These are phyloP conservation scores for Candida sojae DNA, from an alignment of 1,139 yeast species.

Conservation along the genomic window DNA sequence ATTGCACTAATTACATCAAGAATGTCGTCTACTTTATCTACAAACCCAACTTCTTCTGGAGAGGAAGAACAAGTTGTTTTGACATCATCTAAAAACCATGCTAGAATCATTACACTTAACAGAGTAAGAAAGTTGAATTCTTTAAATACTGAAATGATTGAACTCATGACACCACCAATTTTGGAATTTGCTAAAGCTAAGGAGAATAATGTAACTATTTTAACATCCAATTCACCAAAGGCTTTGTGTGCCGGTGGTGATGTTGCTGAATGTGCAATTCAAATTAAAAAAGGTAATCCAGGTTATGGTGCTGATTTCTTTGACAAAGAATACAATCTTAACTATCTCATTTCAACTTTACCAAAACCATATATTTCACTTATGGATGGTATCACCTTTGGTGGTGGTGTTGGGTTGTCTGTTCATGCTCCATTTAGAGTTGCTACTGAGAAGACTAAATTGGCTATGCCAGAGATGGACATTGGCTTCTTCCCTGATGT, in stretches of 20 bases:
- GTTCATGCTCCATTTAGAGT: conserved; percentile 94
- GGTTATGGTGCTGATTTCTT: conserved; percentile 67
- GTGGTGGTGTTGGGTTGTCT: conserved; percentile 95
- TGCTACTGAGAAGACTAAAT: conserved; percentile 84
- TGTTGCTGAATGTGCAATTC: conserved; percentile 71
- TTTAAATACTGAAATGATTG: conserved; percentile 75
- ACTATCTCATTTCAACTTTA: conserved; percentile 77
- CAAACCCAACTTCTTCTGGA: conserved; percentile 8
- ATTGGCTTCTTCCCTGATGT: conserved; percentile 98
- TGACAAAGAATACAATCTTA: conserved; percentile 76
- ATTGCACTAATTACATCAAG: conserved; percentile 2
- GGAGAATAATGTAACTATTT: conserved; percentile 62
- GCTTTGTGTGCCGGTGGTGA: conserved; percentile 94
- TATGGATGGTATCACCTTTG: conserved; percentile 95
- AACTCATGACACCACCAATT: conserved; percentile 71
- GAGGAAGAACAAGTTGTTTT: conserved; percentile 55
- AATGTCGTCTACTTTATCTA: conserved; percentile 8
- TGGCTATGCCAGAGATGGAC: conserved; percentile 98
- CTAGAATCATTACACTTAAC: conserved; percentile 78
- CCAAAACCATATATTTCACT: conserved; percentile 82
- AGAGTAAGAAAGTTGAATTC: conserved; percentile 87
- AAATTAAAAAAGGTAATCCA: conserved; percentile 50
- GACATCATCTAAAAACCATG: conserved; percentile 60
- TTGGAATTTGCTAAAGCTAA: conserved; percentile 74
- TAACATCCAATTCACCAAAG: conserved; percentile 66